phyloP scores from a whole-genome alignment of 2,329 filamentous ascomycete genomes.

The Stemphylium lycopersici region DNA sequence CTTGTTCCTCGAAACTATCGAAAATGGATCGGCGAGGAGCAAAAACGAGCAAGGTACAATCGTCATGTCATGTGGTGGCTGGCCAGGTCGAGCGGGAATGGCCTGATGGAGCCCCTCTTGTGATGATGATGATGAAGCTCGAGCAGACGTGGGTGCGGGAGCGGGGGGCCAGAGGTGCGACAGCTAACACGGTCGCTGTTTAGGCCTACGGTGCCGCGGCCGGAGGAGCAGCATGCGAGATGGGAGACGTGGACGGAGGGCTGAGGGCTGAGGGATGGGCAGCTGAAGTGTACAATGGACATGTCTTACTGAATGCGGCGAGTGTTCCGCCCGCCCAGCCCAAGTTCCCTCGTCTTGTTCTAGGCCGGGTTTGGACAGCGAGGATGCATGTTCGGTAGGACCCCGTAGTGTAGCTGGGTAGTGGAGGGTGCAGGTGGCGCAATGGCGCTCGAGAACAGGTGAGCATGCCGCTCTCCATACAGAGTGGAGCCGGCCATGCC shows the following conservation, averaged over 20 bases:
- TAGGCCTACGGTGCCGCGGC: neutral
- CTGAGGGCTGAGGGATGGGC: too few species aligned
- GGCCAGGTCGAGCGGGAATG: neutral
- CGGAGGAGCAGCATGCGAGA: neutral
- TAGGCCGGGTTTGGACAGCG: neutral
- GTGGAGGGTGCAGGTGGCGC: slow-evolving; percentile 15
- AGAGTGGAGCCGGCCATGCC: slow-evolving; percentile 8
- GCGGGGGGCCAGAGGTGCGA: slow-evolving; percentile 11
- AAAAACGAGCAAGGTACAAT: neutral
- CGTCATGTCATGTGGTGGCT: neutral
- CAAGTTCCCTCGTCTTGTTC: neutral
- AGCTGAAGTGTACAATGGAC: neutral
- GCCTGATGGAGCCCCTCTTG: neutral
- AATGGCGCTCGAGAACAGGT: slow-evolving; percentile 9
- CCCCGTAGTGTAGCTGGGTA: slow-evolving; percentile 6
- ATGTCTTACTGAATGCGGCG: neutral
- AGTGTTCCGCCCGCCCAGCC: neutral
- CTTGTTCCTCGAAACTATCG: neutral
- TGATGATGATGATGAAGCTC: neutral
- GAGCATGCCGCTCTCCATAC: slow-evolving; percentile 16
- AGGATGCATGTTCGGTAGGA: slow-evolving; percentile 6
- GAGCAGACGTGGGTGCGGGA: slow-evolving; percentile 7
- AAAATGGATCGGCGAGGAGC: neutral
- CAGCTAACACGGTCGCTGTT: slow-evolving; percentile 4
- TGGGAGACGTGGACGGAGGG: too few species aligned